These are phyloP conservation scores for Chaetomium cochliodes DNA, from an alignment of 495 filamentous ascomycete genomes.

Conservation along the genomic window DNA sequence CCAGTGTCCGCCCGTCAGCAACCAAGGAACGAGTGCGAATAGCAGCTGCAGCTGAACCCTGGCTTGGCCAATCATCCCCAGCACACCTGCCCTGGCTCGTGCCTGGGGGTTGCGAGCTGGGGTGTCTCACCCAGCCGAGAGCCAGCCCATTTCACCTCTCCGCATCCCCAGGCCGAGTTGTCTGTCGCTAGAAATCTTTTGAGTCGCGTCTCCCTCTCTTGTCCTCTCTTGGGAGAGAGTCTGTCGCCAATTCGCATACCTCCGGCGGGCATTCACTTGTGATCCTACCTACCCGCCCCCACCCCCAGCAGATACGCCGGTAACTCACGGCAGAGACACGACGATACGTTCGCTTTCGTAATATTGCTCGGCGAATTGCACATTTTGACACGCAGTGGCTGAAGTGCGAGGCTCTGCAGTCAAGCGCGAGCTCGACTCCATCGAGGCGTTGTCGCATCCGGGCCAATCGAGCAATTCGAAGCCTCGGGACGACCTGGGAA, in stretches of 20 bases:
- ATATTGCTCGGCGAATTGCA: neutral
- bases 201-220: neutral
- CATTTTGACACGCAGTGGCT: neutral
- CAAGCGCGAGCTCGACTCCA: neutral
- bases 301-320: neutral
- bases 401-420: constrained; percentile 8
- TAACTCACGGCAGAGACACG: neutral
- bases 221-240: neutral
- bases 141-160: constrained; percentile 6
- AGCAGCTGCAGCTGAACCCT: constrained; percentile 15
- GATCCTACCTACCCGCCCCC: neutral
- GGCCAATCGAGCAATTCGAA: neutral
- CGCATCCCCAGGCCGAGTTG: neutral
- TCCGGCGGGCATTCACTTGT: neutral
- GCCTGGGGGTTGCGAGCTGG: constrained; percentile 1
- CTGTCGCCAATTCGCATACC: constrained; percentile 3
- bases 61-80: constrained; percentile 5
- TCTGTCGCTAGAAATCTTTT: neutral
- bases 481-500: neutral
- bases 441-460: neutral
- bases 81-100: neutral
- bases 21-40: neutral
- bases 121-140: neutral
- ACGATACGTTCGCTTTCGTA: neutral
- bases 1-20: neutral